Evolutionary conservation across 257 asterid species (phyloP), one percentile per base, ranked within the genome.

Genomic region (Nicotiana attenuata): DNA sequence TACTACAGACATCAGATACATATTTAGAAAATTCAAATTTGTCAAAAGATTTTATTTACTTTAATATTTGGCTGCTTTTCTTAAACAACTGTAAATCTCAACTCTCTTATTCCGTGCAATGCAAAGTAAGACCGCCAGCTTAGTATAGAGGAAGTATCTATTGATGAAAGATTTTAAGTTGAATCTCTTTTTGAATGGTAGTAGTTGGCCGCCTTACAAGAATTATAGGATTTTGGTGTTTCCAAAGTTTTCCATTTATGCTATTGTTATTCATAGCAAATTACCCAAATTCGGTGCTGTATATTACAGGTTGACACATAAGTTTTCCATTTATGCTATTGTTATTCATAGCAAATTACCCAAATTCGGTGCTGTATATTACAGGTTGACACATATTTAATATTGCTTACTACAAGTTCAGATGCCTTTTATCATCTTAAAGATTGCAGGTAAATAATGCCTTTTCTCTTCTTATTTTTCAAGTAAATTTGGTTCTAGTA

Each of bases 361-460:
- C 64, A 64, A 22, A 5, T 65, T 50, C 24, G 78, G 31, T 28
- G 22, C 55, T 47, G 52, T 59, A 7, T 52, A 17, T 90, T 75
- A 77, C 97, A 96, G 99, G 90, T 84, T 10, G 97, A 94, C 83
- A 94, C 99, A 41, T 93, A 96, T 81, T 86, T 96, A 88, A 81
- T 96, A 68, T 82, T 96, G 94, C 99, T 96, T 80, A 94, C 97
- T 77, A 88, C 97, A 69, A 92, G 89, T 85, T 88, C 99, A 55
- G 99, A 93, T 87, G 93, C 95, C 80, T 96, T 96, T 85, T 91
- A 92, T 88, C 97, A 93, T 90, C 90, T 96, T 75, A 96, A 94
- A 85, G 97, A 92, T 76, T 81, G 99, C 97, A 94, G 99, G 99
- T 96, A 82, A 84, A 35, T 60, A 65, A 55, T 67, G 19, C 79